phyloP scores from a whole-genome alignment of 1,284 basidiomycete genomes.

The Sanghuangporus baumii region DNA sequence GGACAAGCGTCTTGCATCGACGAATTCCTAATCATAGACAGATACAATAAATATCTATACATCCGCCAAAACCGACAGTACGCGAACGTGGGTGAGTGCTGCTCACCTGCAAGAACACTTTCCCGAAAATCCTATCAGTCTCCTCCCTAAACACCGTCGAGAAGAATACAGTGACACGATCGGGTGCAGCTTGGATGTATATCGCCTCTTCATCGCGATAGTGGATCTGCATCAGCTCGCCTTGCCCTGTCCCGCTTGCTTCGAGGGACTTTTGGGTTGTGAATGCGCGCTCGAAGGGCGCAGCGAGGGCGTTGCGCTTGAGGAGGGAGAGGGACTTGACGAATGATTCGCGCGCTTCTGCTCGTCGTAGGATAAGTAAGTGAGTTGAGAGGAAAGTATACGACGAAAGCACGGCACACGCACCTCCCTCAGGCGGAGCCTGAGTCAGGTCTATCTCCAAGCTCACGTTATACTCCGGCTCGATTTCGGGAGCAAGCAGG shows the following conservation, averaged over 20 bases:
- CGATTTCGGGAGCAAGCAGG: slow-evolving; percentile 70
- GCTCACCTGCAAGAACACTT: slow-evolving; percentile 91
- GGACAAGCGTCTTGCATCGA: slow-evolving; percentile 91
- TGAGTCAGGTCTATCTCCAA: slow-evolving; percentile 85
- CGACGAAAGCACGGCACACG: slow-evolving; percentile 28
- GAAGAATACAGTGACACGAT: slow-evolving; percentile 98
- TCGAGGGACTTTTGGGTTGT: slow-evolving; percentile 84
- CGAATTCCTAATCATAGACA: slow-evolving; percentile 77
- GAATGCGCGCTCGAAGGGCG: slow-evolving; percentile 92
- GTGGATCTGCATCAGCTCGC: slow-evolving; percentile 88
- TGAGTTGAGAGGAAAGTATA: background rate
- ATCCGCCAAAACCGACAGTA: background rate
- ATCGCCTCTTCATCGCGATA: slow-evolving; percentile 98
- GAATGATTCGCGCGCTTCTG: slow-evolving; percentile 77
- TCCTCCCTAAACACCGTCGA: slow-evolving; percentile 97
- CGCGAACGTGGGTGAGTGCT: background rate
- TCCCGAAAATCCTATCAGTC: slow-evolving; percentile 95
- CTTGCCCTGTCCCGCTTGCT: slow-evolving; percentile 44
- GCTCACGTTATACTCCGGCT: slow-evolving; percentile 87
- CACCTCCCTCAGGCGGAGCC: slow-evolving; percentile 75
- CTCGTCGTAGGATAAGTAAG: background rate
- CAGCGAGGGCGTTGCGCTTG: slow-evolving; percentile 93
- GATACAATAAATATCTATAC: background rate
- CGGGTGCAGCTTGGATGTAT: slow-evolving; percentile 88
- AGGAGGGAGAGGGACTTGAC: slow-evolving; percentile 82